Conservation (phyloP, 2,329 filamentous ascomycete species). For the Phialophora chinensis region DNA sequence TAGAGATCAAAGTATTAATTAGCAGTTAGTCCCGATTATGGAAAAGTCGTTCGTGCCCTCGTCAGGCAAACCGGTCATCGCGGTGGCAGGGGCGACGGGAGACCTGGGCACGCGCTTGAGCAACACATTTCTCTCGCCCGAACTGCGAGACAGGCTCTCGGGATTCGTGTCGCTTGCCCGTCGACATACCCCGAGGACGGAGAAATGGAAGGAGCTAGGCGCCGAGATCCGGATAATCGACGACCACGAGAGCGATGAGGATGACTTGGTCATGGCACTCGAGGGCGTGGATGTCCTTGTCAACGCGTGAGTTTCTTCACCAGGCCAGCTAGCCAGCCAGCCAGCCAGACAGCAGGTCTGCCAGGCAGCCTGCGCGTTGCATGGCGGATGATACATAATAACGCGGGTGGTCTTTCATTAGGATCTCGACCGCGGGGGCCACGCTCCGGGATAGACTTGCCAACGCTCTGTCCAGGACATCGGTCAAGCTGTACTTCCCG, state of each 20-base stretch:
- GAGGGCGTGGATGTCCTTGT: slow-evolving; percentile 45
- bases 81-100: slow-evolving; percentile 42
- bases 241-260: slow-evolving; percentile 32
- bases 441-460: slow-evolving; percentile 43
- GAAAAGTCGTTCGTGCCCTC: slow-evolving; percentile 8
- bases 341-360: no score
- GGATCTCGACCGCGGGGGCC: slow-evolving; percentile 41
- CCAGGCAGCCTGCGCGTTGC: no score
- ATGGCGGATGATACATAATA: neutral
- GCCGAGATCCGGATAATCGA: slow-evolving; percentile 31
- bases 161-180: slow-evolving; percentile 41
- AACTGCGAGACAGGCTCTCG: slow-evolving; percentile 37
- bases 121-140: slow-evolving; percentile 38
- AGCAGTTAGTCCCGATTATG: neutral
- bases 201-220: slow-evolving; percentile 11
- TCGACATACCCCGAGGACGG: slow-evolving; percentile 14
- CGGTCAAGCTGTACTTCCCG: slow-evolving; percentile 45
- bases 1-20: no score
- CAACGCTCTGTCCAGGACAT: slow-evolving; percentile 37
- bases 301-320: slow-evolving; percentile 36
- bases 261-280: slow-evolving; percentile 40
- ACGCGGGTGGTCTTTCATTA: neutral
- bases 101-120: slow-evolving; percentile 40
- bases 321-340: neutral
- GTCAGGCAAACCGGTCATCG: slow-evolving; percentile 29